A percentile compares a stretch with the other conserved stretches of the same genome.
Evolutionary conservation across 768 basidiomycete species (phyloP).

Genomic region (Terana coerulea): DNA sequence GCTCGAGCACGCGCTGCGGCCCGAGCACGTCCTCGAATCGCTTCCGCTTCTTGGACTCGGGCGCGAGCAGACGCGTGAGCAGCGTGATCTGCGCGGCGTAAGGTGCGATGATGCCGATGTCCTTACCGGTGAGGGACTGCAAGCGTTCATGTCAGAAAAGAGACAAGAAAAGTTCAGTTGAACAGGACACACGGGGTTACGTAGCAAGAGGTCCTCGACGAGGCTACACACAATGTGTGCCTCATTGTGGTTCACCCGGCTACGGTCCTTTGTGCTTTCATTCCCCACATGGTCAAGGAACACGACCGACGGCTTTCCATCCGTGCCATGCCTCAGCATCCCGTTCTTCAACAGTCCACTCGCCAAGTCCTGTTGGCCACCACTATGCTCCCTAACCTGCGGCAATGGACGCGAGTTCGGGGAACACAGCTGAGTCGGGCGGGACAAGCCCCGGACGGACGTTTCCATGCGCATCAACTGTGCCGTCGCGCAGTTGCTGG

Average conservation of each 20-base stretch:
- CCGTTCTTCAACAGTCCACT: too few species aligned
- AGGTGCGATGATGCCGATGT: slow-evolving; percentile 92
- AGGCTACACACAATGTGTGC: slow-evolving; percentile 74
- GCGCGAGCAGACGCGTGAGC: slow-evolving; percentile 61
- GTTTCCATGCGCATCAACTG: slow-evolving; percentile 48
- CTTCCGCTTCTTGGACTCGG: slow-evolving; percentile 44
- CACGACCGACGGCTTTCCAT: slow-evolving; percentile 53
- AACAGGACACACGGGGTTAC: slow-evolving; percentile 57
- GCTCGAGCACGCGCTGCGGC: slow-evolving; percentile 57
- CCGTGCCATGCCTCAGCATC: background rate
- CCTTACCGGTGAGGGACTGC: slow-evolving; percentile 38
- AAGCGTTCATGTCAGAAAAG: slow-evolving; percentile 40
- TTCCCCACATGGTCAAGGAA: slow-evolving; percentile 78
- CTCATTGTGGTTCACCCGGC: slow-evolving; percentile 75
- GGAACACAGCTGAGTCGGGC: slow-evolving; percentile 42
- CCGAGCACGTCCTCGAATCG: slow-evolving; percentile 65
- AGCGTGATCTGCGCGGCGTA: slow-evolving; percentile 85
- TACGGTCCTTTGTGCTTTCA: slow-evolving; percentile 66
- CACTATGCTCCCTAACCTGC: background rate
- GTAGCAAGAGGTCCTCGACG: slow-evolving; percentile 74
- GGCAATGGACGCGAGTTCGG: slow-evolving; percentile 31
- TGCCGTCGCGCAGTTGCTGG: slow-evolving; percentile 67
- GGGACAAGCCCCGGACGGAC: slow-evolving; percentile 52
- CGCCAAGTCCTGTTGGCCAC: too few species aligned
- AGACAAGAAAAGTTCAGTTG: background rate